A percentile compares a stretch with the other conserved stretches of the same genome.
Conservation (phyloP, 2,329 filamentous ascomycete genomes). For the Hypoxylon sp. region DNA sequence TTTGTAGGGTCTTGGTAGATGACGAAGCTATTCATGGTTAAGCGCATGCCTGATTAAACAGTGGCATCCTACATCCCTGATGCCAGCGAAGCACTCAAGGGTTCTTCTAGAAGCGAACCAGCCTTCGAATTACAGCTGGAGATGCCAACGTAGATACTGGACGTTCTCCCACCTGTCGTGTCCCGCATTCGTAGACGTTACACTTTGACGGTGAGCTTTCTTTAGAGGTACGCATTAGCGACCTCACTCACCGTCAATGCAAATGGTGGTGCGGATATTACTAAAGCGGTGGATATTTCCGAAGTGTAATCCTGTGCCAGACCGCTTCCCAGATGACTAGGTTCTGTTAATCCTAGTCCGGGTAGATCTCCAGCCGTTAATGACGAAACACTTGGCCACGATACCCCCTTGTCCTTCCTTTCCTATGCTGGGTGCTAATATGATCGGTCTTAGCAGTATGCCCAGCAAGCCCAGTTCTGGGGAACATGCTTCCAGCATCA, state of each 20-base stretch:
- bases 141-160: constrained; percentile 8
- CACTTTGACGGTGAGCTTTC: constrained; percentile 6
- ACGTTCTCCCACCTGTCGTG: constrained; percentile 6
- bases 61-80: constrained; percentile 4
- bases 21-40: constrained; percentile 8
- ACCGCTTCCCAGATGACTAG: constrained; percentile 38
- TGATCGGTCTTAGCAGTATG: constrained; percentile 22
- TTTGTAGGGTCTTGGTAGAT: background rate
- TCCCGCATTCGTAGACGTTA: constrained; percentile 4
- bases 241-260: constrained; percentile 37
- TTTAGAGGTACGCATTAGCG: constrained; percentile 3
- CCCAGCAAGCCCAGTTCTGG: constrained; percentile 9
- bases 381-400: constrained; percentile 48
- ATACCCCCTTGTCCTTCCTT: constrained; percentile 42
- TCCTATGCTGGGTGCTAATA: constrained; percentile 16
- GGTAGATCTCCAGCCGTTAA: constrained; percentile 47
- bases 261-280: constrained; percentile 34
- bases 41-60: constrained; percentile 6
- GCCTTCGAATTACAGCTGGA: constrained; percentile 7
- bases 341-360: constrained; percentile 39
- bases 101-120: background rate
- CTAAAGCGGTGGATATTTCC: constrained; percentile 39
- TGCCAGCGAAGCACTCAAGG: background rate
- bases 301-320: constrained; percentile 28
- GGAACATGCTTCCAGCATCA: constrained; percentile 23